Evolutionary conservation across 257 asterid genomes (phyloP).

Genomic region (Nicotiana noctiflora): DNA sequence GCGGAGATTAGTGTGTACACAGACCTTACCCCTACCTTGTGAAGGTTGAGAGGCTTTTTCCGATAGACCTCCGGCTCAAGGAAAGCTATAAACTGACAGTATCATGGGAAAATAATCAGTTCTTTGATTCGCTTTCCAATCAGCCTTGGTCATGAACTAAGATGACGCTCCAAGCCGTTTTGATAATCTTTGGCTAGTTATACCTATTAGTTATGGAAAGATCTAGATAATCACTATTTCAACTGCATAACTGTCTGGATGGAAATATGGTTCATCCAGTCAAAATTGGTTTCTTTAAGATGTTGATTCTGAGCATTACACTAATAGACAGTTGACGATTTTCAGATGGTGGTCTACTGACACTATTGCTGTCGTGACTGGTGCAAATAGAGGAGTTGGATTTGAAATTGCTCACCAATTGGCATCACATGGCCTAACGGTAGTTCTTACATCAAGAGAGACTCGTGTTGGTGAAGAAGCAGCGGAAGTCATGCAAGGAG

Average conservation of each 20-base stretch:
- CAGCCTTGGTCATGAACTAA: background rate
- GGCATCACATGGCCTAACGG: conserved; percentile 63
- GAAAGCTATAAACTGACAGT: background rate
- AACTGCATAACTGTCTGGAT: background rate
- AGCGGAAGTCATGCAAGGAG: conserved; percentile 48
- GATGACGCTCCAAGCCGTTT: background rate
- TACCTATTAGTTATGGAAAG: background rate
- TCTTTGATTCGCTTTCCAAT: background rate
- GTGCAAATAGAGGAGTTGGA: conserved; percentile 92
- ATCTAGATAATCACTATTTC: background rate
- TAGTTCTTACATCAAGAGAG: conserved; percentile 72
- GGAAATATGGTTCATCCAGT: background rate
- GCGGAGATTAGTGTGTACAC: too few relatives aligned
- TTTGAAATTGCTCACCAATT: conserved; percentile 78
- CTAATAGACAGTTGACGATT: background rate
- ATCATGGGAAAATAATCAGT: background rate
- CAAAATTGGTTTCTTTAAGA: background rate
- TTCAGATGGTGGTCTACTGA: conserved; percentile 85
- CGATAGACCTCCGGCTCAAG: too few relatives aligned
- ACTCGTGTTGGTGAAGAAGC: conserved; percentile 59
- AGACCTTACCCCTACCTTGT: too few relatives aligned
- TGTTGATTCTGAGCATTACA: background rate
- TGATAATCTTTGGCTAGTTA: background rate
- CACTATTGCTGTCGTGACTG: conserved; percentile 86
- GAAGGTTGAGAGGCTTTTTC: too few relatives aligned